Percentiles rank a stretch among this genome's conserved stretches.
These are phyloP conservation scores for Cercospora brassicicola DNA, from an alignment of 2,329 filamentous ascomycete species.

Conservation along the genomic window DNA sequence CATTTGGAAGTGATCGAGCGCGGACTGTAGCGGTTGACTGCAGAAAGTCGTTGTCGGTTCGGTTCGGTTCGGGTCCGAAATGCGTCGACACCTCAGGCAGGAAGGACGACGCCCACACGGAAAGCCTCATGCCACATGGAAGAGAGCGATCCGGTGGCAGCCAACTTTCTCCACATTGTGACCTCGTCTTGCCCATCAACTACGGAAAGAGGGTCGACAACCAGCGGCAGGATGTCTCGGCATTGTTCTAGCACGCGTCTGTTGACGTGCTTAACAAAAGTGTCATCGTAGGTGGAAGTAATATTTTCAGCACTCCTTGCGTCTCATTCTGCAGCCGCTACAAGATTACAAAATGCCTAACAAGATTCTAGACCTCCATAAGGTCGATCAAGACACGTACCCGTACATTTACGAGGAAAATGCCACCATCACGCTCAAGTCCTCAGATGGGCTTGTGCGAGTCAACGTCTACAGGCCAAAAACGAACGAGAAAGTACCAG, in stretches of 20 bases:
- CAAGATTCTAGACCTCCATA: slow-evolving; percentile 36
- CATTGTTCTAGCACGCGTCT: not conserved
- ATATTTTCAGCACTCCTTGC: not conserved
- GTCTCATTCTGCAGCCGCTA: not conserved
- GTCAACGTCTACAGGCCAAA: slow-evolving; percentile 41
- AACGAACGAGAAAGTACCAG: slow-evolving; percentile 51
- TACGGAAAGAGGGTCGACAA: not conserved
- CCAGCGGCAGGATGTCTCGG: not conserved
- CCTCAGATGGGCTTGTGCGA: slow-evolving; percentile 36
- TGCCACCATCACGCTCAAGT: slow-evolving; percentile 34
- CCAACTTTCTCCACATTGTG: not conserved
- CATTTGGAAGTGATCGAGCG: not conserved
- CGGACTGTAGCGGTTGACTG: not conserved
- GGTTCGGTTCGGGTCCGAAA: not conserved
- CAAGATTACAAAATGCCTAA: slow-evolving; percentile 34
- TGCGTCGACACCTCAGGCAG: not conserved
- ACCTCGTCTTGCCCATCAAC: not conserved
- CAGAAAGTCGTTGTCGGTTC: not conserved
- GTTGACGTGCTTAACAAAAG: not conserved
- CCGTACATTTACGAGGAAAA: slow-evolving; percentile 40
- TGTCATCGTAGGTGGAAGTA: not conserved
- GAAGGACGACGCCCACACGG: not conserved
- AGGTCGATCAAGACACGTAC: slow-evolving; percentile 34
- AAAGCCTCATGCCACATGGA: not conserved
- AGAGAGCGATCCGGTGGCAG: not conserved